Conservation (phyloP, 371 early-diverging fungal species). For the Parasitella parasitica region DNA sequence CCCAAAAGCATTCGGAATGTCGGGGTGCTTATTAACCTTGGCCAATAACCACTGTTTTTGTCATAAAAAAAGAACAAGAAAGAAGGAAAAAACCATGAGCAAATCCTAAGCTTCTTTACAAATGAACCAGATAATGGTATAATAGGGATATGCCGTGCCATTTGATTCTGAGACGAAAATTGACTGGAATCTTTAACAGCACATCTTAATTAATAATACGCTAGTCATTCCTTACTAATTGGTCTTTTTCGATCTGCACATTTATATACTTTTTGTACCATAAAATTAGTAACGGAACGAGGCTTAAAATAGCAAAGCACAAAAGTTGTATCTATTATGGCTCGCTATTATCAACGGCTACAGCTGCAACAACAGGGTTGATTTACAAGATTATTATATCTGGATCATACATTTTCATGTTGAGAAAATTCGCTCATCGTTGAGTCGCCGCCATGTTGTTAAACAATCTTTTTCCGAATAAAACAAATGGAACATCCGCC, state of each 20-base stretch:
- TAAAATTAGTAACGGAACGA: neutral
- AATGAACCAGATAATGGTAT: too few species aligned
- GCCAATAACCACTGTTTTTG: neutral
- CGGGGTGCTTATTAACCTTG: slow-evolving; percentile 10
- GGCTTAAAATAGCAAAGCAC: neutral
- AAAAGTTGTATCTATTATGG: neutral
- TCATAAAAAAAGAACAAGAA: neutral
- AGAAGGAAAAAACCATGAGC: neutral
- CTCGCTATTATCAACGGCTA: neutral
- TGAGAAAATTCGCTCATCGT: neutral
- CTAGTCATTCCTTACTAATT: neutral
- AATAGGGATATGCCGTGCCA: neutral
- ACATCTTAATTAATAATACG: slow-evolving; percentile 1
- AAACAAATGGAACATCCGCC: slow-evolving; percentile 2
- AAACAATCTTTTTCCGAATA: slow-evolving; percentile 9
- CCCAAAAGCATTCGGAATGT: neutral
- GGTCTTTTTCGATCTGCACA: neutral
- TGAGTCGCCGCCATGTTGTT: slow-evolving; percentile 5
- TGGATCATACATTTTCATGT: neutral
- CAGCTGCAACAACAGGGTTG: too few species aligned
- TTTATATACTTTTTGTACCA: neutral
- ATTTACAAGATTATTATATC: too few species aligned
- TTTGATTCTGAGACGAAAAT: neutral
- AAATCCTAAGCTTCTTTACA: neutral
- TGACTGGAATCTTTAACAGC: too few species aligned